Evolutionary conservation across 73 alveolate species (phyloP).

Genomic region (Symbiodinium natans): DNA sequence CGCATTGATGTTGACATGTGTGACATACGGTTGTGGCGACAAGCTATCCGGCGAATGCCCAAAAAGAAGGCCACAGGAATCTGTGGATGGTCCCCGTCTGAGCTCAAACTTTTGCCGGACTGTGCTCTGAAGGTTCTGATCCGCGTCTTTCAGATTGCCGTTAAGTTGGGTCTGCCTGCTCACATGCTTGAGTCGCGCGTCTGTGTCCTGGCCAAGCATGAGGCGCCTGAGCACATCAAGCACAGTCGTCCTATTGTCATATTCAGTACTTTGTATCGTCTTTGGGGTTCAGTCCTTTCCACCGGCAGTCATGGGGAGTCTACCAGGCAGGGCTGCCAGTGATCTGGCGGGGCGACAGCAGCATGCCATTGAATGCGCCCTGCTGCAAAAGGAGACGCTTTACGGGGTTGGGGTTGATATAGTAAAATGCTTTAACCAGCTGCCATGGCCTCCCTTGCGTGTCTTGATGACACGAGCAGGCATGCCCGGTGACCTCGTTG

Average conservation of each 20-base stretch:
- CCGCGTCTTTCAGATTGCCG: background rate
- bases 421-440: too few species aligned
- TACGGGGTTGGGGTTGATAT: too few species aligned
- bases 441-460: too few species aligned
- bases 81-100: background rate
- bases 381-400: too few species aligned
- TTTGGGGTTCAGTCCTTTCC: background rate
- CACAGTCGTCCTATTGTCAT: background rate
- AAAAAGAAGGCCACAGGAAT: background rate
- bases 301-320: background rate
- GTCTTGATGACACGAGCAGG: too few species aligned
- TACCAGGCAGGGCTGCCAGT: background rate
- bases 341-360: background rate
- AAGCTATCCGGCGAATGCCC: background rate
- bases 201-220: background rate
- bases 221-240: background rate
- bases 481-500: too few species aligned
- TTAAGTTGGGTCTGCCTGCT: background rate
- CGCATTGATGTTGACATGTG: background rate
- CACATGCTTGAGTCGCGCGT: background rate
- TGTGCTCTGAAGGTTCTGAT: background rate
- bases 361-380: background rate
- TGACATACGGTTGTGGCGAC: background rate
- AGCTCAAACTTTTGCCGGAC: background rate
- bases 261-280: background rate